Base-by-base conservation (phyloP, 371 early-diverging fungal species). In the Mycotypha africana region DNA sequence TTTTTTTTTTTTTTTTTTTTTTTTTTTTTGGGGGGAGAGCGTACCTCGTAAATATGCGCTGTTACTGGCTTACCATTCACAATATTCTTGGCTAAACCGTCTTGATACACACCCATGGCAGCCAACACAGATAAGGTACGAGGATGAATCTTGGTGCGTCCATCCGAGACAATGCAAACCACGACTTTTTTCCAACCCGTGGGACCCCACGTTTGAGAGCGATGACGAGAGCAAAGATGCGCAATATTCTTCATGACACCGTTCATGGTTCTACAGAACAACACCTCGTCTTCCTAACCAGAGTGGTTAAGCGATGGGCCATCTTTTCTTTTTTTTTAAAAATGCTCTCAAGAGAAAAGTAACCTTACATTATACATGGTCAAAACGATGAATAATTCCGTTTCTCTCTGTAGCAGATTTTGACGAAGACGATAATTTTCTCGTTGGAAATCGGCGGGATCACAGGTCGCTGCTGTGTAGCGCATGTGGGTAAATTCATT, bases 21-120 rank as follows among this genome's bases (percentile, higher is more conserved):
- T n/a, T n/a, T n/a, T n/a, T n/a, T n/a, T n/a, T n/a, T n/a, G n/a
- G n/a, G n/a, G n/a, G n/a, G n/a, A 47, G 53, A 47, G 20, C 24
- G 24, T 47, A 72, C 79, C 63, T 91, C 89, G 50, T 88, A 91
- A 45, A 91, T 67, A 52, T 91, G 92, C 5, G 85, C 88, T 45
- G 74, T 70, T 15, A 85, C 85, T 7, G 75, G 74, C 51, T 78
- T 70, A 47, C 75, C 82, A 45, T 76, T 77, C 21, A 88, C 84
- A 26, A 74, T 49, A 52, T 84, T 79, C 45, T 83, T 82, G 61
- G 83, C 83, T 31, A 91, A 61, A 45, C 88, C 89, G 19, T 89
- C 89, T 56, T 88, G 88, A 54, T 85, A 91, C 23, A 79, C 80
- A 47, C 92, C 92, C 78, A 89, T 70, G 24, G 86, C 60, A 21